These are phyloP conservation scores for Plasmodium relictum DNA, from an alignment of 169 alveolate species.

Conservation along the genomic window DNA sequence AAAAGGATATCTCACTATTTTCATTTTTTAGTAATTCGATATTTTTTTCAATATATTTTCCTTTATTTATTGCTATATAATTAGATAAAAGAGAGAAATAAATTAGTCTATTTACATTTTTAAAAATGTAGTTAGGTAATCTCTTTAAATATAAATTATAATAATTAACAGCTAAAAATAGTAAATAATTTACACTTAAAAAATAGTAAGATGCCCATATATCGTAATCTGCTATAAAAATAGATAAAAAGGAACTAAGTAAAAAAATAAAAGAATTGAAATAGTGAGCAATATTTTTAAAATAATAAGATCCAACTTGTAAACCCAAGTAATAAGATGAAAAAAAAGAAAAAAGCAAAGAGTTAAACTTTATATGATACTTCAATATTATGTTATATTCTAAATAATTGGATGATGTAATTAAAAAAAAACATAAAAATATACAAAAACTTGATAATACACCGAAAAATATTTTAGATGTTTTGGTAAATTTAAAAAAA, in stretches of 20 bases:
- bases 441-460: slow-evolving; percentile 50
- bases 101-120: slow-evolving; percentile 29
- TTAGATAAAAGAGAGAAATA: slow-evolving; percentile 47
- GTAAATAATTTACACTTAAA: slow-evolving; percentile 37
- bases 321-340: slow-evolving; percentile 57
- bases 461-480: slow-evolving; percentile 65
- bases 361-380: slow-evolving; percentile 62
- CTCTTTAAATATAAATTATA: slow-evolving; percentile 25
- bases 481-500: slow-evolving; percentile 47
- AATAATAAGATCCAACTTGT: slow-evolving; percentile 60
- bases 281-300: slow-evolving; percentile 29
- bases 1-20: neutral
- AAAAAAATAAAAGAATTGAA: slow-evolving; percentile 25
- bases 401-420: slow-evolving; percentile 51
- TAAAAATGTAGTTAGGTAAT: slow-evolving; percentile 37
- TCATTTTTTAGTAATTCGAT: slow-evolving; percentile 33
- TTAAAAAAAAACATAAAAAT: slow-evolving; percentile 44
- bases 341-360: slow-evolving; percentile 62
- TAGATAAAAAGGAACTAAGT: slow-evolving; percentile 28
- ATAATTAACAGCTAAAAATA: slow-evolving; percentile 39
- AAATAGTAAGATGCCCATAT: slow-evolving; percentile 64
- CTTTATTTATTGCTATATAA: slow-evolving; percentile 60
- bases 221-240: slow-evolving; percentile 43
- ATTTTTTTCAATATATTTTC: slow-evolving; percentile 61
- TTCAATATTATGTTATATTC: slow-evolving; percentile 61